Conservation (phyloP, 192 early-diverging fungal genomes). For the Rhizoclosmatium globosum region DNA sequence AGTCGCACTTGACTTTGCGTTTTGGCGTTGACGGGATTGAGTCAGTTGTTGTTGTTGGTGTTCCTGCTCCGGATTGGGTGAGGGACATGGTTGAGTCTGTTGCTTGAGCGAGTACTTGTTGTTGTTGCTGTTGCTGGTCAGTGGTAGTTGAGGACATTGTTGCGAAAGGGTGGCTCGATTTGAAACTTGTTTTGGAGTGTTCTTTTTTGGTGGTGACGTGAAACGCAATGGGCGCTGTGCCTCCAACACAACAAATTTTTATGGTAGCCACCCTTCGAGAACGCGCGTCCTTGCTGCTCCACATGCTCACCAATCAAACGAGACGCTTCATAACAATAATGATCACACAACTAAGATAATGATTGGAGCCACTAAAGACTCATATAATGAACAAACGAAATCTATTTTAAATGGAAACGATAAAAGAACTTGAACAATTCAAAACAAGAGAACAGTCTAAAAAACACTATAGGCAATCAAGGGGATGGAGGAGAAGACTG, state of each 20-base stretch:
- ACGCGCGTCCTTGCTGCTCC: no score
- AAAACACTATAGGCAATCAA: background rate
- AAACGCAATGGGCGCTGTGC: conserved; percentile 4
- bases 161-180: background rate
- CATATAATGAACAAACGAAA: background rate
- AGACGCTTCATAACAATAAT: no score
- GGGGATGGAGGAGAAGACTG: conserved; percentile 1
- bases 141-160: conserved; percentile 6
- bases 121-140: background rate
- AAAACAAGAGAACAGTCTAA: background rate
- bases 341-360: no score
- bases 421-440: background rate
- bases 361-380: no score
- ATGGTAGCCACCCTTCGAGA: background rate
- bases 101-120: conserved; percentile 16
- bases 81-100: conserved; percentile 49
- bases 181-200: background rate
- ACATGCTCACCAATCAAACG: no score
- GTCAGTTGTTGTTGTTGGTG: no score
- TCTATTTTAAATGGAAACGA: background rate
- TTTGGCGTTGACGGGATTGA: conserved; percentile 18
- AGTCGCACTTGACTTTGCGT: conserved; percentile 34
- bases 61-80: conserved; percentile 29
- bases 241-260: background rate
- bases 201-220: background rate